Base-by-base conservation (phyloP, 169 alveolate species). In the Neospora caninum region DNA sequence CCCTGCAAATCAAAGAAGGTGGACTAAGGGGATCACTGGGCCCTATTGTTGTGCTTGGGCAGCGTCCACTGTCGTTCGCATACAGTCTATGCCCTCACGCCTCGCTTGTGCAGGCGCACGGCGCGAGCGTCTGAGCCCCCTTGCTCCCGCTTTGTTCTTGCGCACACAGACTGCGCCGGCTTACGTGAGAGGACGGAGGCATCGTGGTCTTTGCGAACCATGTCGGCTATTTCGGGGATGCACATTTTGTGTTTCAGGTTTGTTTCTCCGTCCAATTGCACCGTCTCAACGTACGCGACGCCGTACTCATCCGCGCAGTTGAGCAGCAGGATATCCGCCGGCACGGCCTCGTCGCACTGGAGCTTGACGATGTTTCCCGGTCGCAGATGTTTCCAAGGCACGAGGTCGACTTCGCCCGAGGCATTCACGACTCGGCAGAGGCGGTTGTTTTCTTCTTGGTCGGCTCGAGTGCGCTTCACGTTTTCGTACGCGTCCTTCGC, bases 341-440 rank as follows among this genome's bases (percentile, higher is more conserved):
- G 99, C 92, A 98, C 98, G 80, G 96, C 91, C 64, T 95, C 95
- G 42, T 98, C 98, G 80, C 98, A 94, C 80, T 96, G 84, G 73
- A 98, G 98, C 94, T 97, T 97, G 25, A 99, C 98, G 31, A 99
- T 96, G 93, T 98, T 99, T 7, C 99, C 99, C 83, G 98, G 99
- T 84, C 96, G 95, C 27, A 98, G 92, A 87, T 97, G 96, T 31
- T 97, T 97, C 98, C 99, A 98, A 80, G 89, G 95, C 82, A 92
- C 96, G 73, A 94, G 96, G 20, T 42, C 36, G 43, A 64, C 41
- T 9, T 53, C 78, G 22, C 95, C 95, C 43, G 88, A 88, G 29
- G 94, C 67, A 88, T 88, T 58, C 82, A 94, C 80, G 43, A 94
- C 96, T 31, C 87, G 38, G 95, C 97, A 94, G 64, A 69, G 91